Percentiles rank a stretch among this genome's conserved stretches.
phyloP scores from a whole-genome alignment of 371 early-diverging fungal species.

The Encephalitozoon intestinalis region DNA sequence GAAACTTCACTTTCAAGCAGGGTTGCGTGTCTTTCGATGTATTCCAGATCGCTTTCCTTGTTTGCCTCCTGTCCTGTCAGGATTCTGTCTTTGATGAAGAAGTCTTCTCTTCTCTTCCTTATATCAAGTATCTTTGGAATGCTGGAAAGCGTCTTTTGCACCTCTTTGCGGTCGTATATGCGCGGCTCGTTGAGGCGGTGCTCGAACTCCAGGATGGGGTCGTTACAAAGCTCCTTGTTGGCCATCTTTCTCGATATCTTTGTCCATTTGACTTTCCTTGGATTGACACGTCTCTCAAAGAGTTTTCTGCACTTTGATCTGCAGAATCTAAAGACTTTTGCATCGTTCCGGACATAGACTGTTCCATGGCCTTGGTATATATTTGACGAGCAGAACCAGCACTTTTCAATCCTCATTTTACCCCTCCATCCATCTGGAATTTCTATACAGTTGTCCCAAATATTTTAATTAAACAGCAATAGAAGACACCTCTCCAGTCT shows the following conservation, averaged over 20 bases:
- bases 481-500: background rate
- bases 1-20: constrained; percentile 19
- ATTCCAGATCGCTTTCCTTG: constrained; percentile 46
- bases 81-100: constrained; percentile 57
- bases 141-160: constrained; percentile 66
- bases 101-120: constrained; percentile 45
- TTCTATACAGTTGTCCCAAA: background rate
- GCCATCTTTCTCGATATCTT: constrained; percentile 90
- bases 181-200: constrained; percentile 87
- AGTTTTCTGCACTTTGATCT: constrained; percentile 95
- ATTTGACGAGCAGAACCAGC: constrained; percentile 93
- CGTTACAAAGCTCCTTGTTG: constrained; percentile 78
- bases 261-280: constrained; percentile 95
- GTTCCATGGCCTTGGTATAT: constrained; percentile 96
- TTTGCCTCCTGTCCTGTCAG: constrained; percentile 48
- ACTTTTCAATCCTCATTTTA: constrained; percentile 90
- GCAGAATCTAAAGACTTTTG: constrained; percentile 88
- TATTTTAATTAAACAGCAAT: background rate
- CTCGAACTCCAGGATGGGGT: constrained; percentile 77
- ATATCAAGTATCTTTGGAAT: constrained; percentile 51
- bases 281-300: constrained; percentile 97
- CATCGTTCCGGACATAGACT: constrained; percentile 91
- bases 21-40: constrained; percentile 40
- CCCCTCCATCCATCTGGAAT: background rate
- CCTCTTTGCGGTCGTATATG: constrained; percentile 82